A percentile compares a stretch with the other conserved stretches of the same genome.
phyloP scores from a whole-genome alignment of 75 land plant species.

The Larix kaempferi region DNA sequence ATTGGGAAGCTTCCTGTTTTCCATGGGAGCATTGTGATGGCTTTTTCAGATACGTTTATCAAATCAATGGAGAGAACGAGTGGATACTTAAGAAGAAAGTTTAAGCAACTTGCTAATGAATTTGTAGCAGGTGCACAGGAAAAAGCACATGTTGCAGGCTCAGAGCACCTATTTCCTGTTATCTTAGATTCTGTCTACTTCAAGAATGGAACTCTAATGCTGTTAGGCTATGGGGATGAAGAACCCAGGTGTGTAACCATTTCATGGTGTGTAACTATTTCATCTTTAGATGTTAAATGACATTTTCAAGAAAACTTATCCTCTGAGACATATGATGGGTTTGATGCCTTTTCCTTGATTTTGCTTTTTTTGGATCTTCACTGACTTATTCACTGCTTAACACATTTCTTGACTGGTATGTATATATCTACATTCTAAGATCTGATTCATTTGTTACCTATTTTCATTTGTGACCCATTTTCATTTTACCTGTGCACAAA shows the following conservation, averaged over 20 bases:
- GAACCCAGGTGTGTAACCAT: slow-evolving; percentile 71
- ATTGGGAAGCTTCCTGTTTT: slow-evolving; percentile 2
- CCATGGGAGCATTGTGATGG: slow-evolving; percentile 4
- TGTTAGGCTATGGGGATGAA: slow-evolving; percentile 89
- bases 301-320: too few species aligned
- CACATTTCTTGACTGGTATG: too few species aligned
- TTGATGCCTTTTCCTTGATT: too few species aligned
- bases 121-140: slow-evolving; percentile 24
- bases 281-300: background rate
- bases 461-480: too few species aligned
- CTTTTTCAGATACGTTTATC: slow-evolving; percentile 12
- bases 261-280: slow-evolving; percentile 33
- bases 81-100: slow-evolving; percentile 16
- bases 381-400: too few species aligned
- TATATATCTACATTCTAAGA: too few species aligned
- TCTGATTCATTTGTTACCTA: too few species aligned
- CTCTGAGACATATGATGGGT: too few species aligned
- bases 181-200: slow-evolving; percentile 84
- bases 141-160: slow-evolving; percentile 22
- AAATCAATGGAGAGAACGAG: slow-evolving; percentile 25
- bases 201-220: slow-evolving; percentile 73
- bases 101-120: slow-evolving; percentile 31
- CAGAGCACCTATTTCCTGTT: slow-evolving; percentile 62
- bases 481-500: too few species aligned
- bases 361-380: too few species aligned